Conservation (phyloP, 1,284 basidiomycete species). For the Trichosporon sp. region DNA sequence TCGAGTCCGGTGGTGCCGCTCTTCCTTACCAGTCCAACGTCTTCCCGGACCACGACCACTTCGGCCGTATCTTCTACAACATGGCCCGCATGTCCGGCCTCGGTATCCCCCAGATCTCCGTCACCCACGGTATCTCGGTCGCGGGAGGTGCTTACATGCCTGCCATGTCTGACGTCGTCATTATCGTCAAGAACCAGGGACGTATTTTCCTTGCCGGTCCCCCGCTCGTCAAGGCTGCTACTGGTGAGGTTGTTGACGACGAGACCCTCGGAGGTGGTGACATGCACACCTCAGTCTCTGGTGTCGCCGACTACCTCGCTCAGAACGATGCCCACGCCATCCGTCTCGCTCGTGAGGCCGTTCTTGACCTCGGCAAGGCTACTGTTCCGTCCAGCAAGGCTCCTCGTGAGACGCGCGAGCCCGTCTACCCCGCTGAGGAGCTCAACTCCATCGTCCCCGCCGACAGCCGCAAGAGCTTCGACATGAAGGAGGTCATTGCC, state of each 20-base stretch:
- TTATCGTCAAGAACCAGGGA: conserved; percentile 86
- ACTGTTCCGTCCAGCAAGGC: conserved; percentile 6
- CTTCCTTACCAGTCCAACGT: conserved; percentile 89
- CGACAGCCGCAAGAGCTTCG: conserved; percentile 78
- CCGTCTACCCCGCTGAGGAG: conserved; percentile 72
- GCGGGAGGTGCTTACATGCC: conserved; percentile 76
- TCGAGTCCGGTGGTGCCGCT: conserved; percentile 68
- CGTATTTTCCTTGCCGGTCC: conserved; percentile 94
- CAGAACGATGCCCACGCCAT: conserved; percentile 83
- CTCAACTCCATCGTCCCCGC: conserved; percentile 87
- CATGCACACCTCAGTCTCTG: conserved; percentile 91
- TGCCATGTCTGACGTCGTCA: conserved; percentile 92
- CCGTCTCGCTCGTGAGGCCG: conserved; percentile 70
- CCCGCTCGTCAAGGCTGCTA: conserved; percentile 89
- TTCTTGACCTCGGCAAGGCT: conserved; percentile 65
- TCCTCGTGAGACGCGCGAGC: conserved; percentile 45
- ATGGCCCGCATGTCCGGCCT: conserved; percentile 83
- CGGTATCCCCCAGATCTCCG: conserved; percentile 83
- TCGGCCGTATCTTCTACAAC: conserved; percentile 94
- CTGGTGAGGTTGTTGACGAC: conserved; percentile 87
- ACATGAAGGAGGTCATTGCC: conserved; percentile 89
- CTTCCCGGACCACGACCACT: conserved; percentile 61
- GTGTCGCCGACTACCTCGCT: conserved; percentile 89
- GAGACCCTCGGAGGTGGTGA: conserved; percentile 74
- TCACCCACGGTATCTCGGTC: conserved; percentile 91